A percentile compares a stretch with the other conserved stretches of the same genome.
phyloP scores from a whole-genome alignment of 1,284 basidiomycete genomes.

The Cryptococcus wingfieldii region DNA sequence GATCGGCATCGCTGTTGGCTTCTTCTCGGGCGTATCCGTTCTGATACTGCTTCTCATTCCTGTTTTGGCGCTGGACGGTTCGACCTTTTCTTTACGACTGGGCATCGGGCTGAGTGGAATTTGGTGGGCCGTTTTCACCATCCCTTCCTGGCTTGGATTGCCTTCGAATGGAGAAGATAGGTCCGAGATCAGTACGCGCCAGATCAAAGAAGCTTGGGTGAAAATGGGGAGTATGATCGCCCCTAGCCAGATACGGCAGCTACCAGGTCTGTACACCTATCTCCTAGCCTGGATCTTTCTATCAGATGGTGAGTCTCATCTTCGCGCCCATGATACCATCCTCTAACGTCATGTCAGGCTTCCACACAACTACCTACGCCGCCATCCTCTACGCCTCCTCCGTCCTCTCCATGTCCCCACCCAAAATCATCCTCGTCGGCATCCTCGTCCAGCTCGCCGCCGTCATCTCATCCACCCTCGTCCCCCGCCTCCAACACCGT shows the following conservation, averaged over 20 bases:
- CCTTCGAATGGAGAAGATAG: slow-evolving; percentile 51
- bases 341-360: slow-evolving; percentile 21
- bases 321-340: background rate
- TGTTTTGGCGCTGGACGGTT: slow-evolving; percentile 62
- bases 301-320: slow-evolving; percentile 65
- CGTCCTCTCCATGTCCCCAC: slow-evolving; percentile 48
- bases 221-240: slow-evolving; percentile 58
- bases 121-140: slow-evolving; percentile 77
- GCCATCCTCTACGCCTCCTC: slow-evolving; percentile 47
- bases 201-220: slow-evolving; percentile 31
- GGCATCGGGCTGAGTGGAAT: slow-evolving; percentile 74
- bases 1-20: slow-evolving; percentile 76
- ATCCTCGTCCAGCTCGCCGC: slow-evolving; percentile 46
- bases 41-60: slow-evolving; percentile 71
- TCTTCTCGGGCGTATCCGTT: slow-evolving; percentile 62
- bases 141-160: slow-evolving; percentile 69
- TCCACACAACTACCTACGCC: slow-evolving; percentile 45
- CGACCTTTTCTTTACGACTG: slow-evolving; percentile 67
- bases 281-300: slow-evolving; percentile 87
- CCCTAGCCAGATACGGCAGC: slow-evolving; percentile 62
- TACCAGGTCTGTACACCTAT: slow-evolving; percentile 80
- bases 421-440: slow-evolving; percentile 49
- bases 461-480: slow-evolving; percentile 43
- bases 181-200: slow-evolving; percentile 4
- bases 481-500: slow-evolving; percentile 42